phyloP scores from a whole-genome alignment of 352 stramenopile genomes.

The Globisporangium barbulae region DNA sequence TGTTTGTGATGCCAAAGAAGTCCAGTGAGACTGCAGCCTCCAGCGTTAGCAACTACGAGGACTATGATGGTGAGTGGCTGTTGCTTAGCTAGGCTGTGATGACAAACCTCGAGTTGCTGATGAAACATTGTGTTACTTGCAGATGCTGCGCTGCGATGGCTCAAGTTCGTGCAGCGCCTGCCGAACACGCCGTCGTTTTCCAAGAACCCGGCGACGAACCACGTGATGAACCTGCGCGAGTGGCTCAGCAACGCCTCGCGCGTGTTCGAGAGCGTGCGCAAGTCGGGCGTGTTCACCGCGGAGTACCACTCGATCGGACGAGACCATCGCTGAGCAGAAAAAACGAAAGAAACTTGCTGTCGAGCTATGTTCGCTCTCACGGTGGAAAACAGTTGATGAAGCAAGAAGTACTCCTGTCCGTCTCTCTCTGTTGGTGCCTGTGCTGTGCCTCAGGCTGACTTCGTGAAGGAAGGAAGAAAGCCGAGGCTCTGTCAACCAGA shows the following conservation, averaged over 20 bases:
- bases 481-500: too few relatives aligned
- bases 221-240: conserved; percentile 56
- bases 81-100: conserved; percentile 21
- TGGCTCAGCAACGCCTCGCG: conserved; percentile 72
- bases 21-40: neutral
- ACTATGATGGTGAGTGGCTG: conserved; percentile 32
- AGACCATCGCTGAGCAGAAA: conserved; percentile 33
- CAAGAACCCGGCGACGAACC: conserved; percentile 9
- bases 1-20: conserved; percentile 15
- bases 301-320: conserved; percentile 34
- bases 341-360: neutral
- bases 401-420: too few relatives aligned
- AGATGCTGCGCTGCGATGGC: conserved; percentile 15
- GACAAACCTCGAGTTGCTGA: conserved; percentile 1
- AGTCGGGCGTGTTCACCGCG: conserved; percentile 52
- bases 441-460: too few relatives aligned
- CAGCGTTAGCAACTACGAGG: conserved; percentile 19
- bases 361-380: too few relatives aligned
- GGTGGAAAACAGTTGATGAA: neutral
- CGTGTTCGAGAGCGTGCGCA: conserved; percentile 67
- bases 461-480: too few relatives aligned
- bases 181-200: conserved; percentile 22
- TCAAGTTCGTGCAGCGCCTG: conserved; percentile 16
- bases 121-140: neutral
- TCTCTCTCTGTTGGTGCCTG: too few relatives aligned